Conservation (phyloP, 306 rosid genomes). For the Cicer bijugum region DNA sequence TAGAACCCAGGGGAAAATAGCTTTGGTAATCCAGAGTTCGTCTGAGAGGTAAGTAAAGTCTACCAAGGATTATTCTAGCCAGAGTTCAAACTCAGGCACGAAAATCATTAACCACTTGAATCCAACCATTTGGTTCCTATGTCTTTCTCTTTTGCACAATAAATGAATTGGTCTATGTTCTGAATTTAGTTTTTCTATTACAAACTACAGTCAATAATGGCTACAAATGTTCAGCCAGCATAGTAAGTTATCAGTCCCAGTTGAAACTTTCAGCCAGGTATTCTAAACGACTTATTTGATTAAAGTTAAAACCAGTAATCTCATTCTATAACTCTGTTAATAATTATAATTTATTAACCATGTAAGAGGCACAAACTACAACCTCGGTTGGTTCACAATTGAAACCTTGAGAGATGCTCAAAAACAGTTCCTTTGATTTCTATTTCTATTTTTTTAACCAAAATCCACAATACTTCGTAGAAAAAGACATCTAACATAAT, state of each 20-base stretch:
- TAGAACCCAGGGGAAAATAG: too few species aligned
- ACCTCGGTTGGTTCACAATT: not conserved
- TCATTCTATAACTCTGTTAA: not conserved
- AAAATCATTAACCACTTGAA: too few species aligned
- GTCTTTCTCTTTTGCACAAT: slow-evolving; percentile 33
- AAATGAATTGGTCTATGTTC: slow-evolving; percentile 19
- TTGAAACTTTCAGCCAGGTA: slow-evolving; percentile 26
- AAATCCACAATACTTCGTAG: too few species aligned
- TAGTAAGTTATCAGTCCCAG: not conserved
- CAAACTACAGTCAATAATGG: slow-evolving; percentile 2
- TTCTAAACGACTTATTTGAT: slow-evolving; percentile 33
- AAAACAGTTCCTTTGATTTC: not conserved
- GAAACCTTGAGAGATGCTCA: slow-evolving; percentile 11
- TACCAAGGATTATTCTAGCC: too few species aligned
- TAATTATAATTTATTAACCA: too few species aligned
- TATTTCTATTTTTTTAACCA: not conserved
- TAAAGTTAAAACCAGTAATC: not conserved
- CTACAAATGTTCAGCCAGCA: slow-evolving; percentile 8
- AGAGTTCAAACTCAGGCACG: too few species aligned
- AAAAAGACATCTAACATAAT: not conserved
- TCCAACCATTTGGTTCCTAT: too few species aligned
- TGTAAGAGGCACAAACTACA: too few species aligned
- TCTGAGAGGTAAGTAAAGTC: too few species aligned
- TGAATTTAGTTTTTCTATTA: not conserved
- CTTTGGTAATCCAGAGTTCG: too few species aligned